Percentiles rank a stretch among this genome's conserved stretches.
phyloP scores from a whole-genome alignment of 2,329 filamentous ascomycete genomes.

The Diaporthe ampelina region DNA sequence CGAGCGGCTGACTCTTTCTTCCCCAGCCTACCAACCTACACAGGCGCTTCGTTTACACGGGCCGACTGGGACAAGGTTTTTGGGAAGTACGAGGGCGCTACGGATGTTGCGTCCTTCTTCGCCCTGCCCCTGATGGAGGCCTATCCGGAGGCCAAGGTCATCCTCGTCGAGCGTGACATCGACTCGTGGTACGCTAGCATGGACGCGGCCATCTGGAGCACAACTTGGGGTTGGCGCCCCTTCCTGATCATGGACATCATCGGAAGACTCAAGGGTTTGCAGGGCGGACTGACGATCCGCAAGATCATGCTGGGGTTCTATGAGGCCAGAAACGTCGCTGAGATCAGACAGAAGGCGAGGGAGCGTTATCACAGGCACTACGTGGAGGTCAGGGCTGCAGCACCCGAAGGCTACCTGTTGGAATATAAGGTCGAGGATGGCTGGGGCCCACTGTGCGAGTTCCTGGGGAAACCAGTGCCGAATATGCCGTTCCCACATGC shows the following conservation, averaged over 20 bases:
- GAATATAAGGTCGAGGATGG: slow-evolving; percentile 41
- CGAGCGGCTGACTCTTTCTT: slow-evolving; percentile 39
- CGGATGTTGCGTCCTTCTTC: slow-evolving; percentile 40
- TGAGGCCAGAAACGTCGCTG: slow-evolving; percentile 14
- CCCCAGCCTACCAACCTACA: slow-evolving; percentile 30
- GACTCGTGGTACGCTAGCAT: slow-evolving; percentile 50
- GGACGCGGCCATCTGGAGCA: slow-evolving; percentile 37
- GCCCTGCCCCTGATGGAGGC: slow-evolving; percentile 55
- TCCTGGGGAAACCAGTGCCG: slow-evolving; percentile 38
- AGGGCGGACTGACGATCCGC: slow-evolving; percentile 36
- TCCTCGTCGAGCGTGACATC: slow-evolving; percentile 53
- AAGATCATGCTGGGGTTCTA: slow-evolving; percentile 34
- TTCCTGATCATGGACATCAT: slow-evolving; percentile 11
- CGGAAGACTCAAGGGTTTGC: slow-evolving; percentile 32
- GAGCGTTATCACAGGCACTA: slow-evolving; percentile 39
- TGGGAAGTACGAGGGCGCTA: slow-evolving; percentile 33
- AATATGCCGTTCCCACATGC: slow-evolving; percentile 37
- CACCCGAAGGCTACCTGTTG: slow-evolving; percentile 25
- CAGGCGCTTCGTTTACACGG: slow-evolving; percentile 32
- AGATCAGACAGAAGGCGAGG: slow-evolving; percentile 38
- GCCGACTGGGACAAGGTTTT: slow-evolving; percentile 39
- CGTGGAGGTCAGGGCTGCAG: slow-evolving; percentile 35
- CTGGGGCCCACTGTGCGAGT: slow-evolving; percentile 39
- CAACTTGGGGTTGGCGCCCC: slow-evolving; percentile 33
- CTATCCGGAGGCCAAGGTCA: slow-evolving; percentile 60